These are phyloP conservation scores for Annulohypoxylon moriforme DNA, from an alignment of 495 filamentous ascomycete species.

Conservation along the genomic window DNA sequence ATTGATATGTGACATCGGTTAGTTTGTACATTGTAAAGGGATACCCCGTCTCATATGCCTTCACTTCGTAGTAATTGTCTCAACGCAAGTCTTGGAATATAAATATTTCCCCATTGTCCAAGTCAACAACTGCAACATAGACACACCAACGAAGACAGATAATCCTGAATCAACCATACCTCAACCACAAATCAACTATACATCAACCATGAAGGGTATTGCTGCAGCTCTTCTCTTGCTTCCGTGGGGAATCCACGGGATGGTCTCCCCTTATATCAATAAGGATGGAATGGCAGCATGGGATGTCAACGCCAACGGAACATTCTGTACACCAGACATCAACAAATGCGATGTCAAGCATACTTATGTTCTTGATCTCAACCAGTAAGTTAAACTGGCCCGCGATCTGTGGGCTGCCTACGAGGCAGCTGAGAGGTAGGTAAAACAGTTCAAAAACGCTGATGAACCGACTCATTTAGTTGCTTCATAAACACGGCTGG, in stretches of 20 bases:
- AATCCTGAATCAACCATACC: background rate
- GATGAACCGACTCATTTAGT: background rate
- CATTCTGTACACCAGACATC: background rate
- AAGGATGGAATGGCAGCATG: background rate
- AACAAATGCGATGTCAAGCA: background rate
- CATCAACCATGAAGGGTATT: conserved; percentile 1
- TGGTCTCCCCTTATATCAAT: background rate
- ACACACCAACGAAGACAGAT: background rate
- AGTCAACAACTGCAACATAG: background rate
- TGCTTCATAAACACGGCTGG: background rate
- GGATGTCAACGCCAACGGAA: background rate
- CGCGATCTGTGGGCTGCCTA: background rate
- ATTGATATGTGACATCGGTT: background rate
- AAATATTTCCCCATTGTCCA: background rate
- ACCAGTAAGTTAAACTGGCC: background rate
- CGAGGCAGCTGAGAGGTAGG: too few relatives aligned
- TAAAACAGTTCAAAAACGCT: background rate
- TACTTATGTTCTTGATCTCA: background rate
- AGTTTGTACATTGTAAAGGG: background rate
- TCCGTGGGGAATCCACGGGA: conserved; percentile 2
- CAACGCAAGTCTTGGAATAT: background rate
- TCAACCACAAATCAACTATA: background rate
- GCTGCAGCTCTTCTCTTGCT: background rate
- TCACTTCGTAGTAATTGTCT: background rate
- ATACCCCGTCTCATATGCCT: background rate